Conservation (phyloP, 2,329 filamentous ascomycete genomes). For the Fusarium mexicanum region DNA sequence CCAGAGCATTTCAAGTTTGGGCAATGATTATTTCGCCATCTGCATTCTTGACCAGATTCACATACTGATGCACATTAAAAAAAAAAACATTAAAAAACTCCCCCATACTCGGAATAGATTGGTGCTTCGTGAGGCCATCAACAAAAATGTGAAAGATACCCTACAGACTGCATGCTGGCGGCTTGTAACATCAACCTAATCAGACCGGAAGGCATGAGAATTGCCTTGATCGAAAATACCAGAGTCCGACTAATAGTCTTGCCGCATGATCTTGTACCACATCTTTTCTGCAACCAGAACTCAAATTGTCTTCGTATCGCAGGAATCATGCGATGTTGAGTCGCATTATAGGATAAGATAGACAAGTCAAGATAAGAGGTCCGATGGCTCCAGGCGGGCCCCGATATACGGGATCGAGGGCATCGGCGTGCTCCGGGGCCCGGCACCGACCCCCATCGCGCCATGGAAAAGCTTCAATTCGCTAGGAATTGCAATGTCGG, state of each 20-base stretch:
- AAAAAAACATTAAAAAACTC: too few species aligned
- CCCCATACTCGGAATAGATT: neutral
- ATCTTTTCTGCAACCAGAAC: neutral
- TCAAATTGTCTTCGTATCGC: neutral
- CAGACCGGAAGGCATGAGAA: neutral
- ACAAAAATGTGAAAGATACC: neutral
- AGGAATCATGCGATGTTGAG: constrained; percentile 31
- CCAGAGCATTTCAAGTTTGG: neutral
- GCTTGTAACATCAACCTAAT: neutral
- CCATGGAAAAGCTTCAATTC: constrained; percentile 36
- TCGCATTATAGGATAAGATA: constrained; percentile 28
- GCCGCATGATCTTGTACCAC: neutral
- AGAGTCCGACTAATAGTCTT: neutral
- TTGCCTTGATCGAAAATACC: neutral
- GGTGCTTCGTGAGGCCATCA: neutral
- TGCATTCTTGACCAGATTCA: neutral
- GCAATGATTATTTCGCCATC: neutral
- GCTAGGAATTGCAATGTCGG: constrained; percentile 20
- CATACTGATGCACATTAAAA: neutral
- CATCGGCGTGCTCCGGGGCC: constrained; percentile 43
- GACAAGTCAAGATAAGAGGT: constrained; percentile 23
- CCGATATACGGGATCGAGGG: constrained; percentile 33
- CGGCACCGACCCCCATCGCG: constrained; percentile 38
- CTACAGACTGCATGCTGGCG: neutral
- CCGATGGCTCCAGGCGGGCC: constrained; percentile 29